Evolutionary conservation across 2,329 filamentous ascomycete species (phyloP), one percentile per base, ranked within the genome.

Genomic region (Sporothrix schenckii): DNA sequence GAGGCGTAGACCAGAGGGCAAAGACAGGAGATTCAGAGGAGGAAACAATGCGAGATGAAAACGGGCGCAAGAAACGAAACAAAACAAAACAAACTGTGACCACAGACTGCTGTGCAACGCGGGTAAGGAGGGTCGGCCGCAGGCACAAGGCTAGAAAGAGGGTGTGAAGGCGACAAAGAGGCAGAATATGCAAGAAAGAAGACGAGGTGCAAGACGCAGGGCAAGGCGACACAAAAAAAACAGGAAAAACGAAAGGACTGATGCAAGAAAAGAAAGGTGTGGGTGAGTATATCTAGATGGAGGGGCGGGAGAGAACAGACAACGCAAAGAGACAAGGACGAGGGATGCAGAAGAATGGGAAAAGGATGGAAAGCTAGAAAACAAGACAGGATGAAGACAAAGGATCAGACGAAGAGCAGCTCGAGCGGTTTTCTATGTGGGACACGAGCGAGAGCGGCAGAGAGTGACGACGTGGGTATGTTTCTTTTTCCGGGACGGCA

Each of bases 381-480:
- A 39, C 11, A 58, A 19, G n/a, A 34, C 56, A 60, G 56, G 13
- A 41, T 19, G 27, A 47, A 58, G 39, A 70, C 50, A 53, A 49
- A 34, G 56, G 50, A 66, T 66, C 41, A 39, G 69, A 68, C 52
- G 34, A 67, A 56, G 66, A n/a, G 69, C 56, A 67, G 52, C 50
- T 52, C 69, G 53, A 39, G 70, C 50, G 19, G 66, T 71, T 71
- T 69, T 71, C 70, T 71, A 71, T 50, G 34, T 24, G 11, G 68
- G 56, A 44, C 54, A 41, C 30, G 68, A 44, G n/a, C n/a, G 34
- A 50, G 19, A 41, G 27, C 39, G 44, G 21, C 60, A 47, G 60
- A 47, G 24, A 63, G 16, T 14, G 30, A 63, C 13, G 63, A 66
- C 30, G 63, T 66, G 63, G 60, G 60, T 50, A 50, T 65, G 61